These are phyloP conservation scores for Fusarium compactum DNA, from an alignment of 2,329 filamentous ascomycete species.

Conservation along the genomic window DNA sequence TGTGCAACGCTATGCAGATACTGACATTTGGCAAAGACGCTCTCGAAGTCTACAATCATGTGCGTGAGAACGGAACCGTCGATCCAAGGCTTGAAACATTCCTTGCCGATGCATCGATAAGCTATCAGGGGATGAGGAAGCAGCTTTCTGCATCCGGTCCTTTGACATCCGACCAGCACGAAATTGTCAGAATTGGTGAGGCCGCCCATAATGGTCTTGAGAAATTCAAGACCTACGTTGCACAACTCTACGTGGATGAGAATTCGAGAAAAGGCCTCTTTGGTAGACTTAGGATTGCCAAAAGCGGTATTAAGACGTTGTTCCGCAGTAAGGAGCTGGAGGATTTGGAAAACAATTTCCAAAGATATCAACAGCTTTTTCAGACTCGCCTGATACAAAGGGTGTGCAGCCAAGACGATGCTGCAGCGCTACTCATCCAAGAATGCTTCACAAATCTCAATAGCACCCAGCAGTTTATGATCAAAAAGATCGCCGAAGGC, in stretches of 20 bases:
- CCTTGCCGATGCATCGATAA: neutral
- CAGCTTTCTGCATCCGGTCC: fast-evolving
- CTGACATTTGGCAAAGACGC: neutral
- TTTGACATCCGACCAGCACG: neutral
- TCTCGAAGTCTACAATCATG: neutral
- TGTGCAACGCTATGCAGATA: conserved; percentile 4
- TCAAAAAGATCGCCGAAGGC: neutral
- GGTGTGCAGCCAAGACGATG: neutral
- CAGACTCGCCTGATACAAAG: neutral
- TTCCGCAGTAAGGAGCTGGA: neutral
- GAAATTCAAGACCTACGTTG: neutral
- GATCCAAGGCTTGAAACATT: neutral
- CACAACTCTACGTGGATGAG: neutral
- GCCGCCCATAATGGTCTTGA: neutral
- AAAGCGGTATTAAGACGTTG: neutral
- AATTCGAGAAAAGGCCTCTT: neutral
- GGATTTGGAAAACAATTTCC: neutral
- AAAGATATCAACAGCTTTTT: neutral
- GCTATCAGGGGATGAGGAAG: neutral
- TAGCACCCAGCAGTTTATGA: fast-evolving
- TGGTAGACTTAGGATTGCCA: fast-evolving
- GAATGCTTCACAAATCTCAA: fast-evolving
- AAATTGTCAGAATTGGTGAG: fast-evolving
- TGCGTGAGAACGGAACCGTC: neutral
- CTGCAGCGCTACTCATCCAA: neutral